Base-by-base conservation (phyloP, 768 basidiomycete species). In the Epithele typhae region DNA sequence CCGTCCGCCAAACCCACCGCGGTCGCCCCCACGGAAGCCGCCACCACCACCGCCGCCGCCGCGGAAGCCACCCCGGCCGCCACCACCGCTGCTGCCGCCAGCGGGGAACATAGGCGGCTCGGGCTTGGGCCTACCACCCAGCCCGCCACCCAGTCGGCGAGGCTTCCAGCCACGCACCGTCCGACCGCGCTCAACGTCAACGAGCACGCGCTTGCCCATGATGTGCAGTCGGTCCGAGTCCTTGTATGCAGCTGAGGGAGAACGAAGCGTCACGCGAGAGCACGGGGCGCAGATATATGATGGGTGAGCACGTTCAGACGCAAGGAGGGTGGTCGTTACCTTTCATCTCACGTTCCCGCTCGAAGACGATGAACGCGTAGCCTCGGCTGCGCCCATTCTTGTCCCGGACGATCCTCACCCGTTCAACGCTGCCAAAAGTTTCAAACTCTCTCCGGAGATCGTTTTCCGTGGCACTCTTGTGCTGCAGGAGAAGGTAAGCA, bases 161-260 rank as follows among this genome's bases (percentile, higher is more conserved):
- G 96, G 96, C 64, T 96, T 97, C 96, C 96, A 99, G 2, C 94
- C 96, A 49, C 95, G 83, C 22, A 99, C 96, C 10, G 96, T 99
- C 40, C 96, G 82, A 17, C 96, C 96, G 27, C 96, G 86, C 68
- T 99, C 96, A 52, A 99, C 96, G 62, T 99, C 96, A 42, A 99
- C 95, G 27, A 98, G 76, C 55, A 98, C 94, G 58, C 88, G 80
- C 66, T 96, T 96, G 60, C 92, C 91, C 77, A 93, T 89, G 55
- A 99, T 92, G 52, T 92, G 89, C 36, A 99, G 77, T 19, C 93
- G 91, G 59, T 98, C 95, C 17, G 94, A 97, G 65, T 98, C 96
- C 69, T 98, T 98, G 78, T 98, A 99, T 12, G 95, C 96, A 54
- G 87, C 86, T 88, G 54, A 37, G 48, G 37, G 34, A 46, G 46